Evolutionary conservation across 208 protist species (phyloP), one percentile per base, ranked within the genome.

Genomic region (Acanthamoeba castellanii): DNA sequence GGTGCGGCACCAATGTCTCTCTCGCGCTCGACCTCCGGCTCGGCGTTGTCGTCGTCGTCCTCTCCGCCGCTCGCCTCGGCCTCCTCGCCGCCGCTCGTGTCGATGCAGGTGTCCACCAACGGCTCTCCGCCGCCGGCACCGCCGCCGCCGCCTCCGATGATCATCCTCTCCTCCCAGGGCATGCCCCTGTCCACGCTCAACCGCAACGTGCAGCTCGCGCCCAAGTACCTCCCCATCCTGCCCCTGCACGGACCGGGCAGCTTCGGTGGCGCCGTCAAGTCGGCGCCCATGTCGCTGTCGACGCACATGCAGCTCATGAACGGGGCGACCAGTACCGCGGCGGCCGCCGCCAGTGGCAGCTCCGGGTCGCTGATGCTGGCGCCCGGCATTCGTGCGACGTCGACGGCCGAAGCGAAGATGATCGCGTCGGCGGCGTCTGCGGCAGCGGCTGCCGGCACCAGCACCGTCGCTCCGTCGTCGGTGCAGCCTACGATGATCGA

Each of bases 181-280:
- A 16, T 74, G 11, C 66, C 66, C 25, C 22, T 74, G 30, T 13
- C 66, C 25, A 16, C 66, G 66, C 66, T 74, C 66, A 74, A 74
- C 66, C 66, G n/a, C 66, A 37, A 27, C 22, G 66, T 74, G 66
- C 66, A 74, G 66, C 66, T 74, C 22, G 66, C 66, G 66, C n/a
- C 66, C 66, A 74, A 74, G 66, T 74, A 74, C 27, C 27, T 74
- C 25, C 66, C 66, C 66, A 74, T 74, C 66, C 66, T 74, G 66
- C 66, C 66, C 66, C 66, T 74, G 25, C 66, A 74, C 25, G 25
- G 25, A 74, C 11, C 27, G 16, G n/a, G 66, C 66, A 13, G n/a
- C 66, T 16, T 34, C 16, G 22, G 30, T 16, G 22, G 9, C 66
- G 66, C 11, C 27, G 66, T 22, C n/a, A 22, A 74, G 66, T 27